Conservation (phyloP, 2,329 filamentous ascomycete genomes). For the Penicillium glabrum region DNA sequence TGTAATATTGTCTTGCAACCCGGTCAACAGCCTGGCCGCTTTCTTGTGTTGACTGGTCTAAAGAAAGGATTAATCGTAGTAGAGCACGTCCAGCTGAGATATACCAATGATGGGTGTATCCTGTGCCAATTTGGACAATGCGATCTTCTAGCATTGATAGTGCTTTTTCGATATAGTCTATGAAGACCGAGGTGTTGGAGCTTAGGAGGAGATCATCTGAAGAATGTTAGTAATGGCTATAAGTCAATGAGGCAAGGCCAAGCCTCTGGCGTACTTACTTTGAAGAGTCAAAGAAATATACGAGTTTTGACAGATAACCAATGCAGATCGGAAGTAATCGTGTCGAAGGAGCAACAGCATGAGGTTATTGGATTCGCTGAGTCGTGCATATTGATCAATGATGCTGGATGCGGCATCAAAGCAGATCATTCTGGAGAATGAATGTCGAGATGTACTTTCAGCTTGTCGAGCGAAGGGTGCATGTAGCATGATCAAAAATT, state of each 20-base stretch:
- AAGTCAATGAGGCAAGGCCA: background rate
- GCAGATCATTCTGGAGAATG: constrained; percentile 26
- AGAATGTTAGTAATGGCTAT: background rate
- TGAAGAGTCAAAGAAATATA: constrained; percentile 8
- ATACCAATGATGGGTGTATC: constrained; percentile 37
- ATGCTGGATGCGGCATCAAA: constrained; percentile 19
- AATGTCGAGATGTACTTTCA: constrained; percentile 21
- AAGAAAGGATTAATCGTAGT: constrained; percentile 25
- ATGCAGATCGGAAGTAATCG: constrained; percentile 23
- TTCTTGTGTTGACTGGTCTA: constrained; percentile 10
- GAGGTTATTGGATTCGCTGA: constrained; percentile 6
- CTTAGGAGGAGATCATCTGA: constrained; percentile 14
- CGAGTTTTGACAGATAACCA: constrained; percentile 20
- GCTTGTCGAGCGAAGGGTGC: constrained; percentile 26
- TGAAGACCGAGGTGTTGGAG: constrained; percentile 11
- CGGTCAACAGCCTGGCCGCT: constrained; percentile 25
- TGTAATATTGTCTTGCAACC: constrained; percentile 21
- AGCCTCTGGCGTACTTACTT: background rate
- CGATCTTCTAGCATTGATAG: constrained; percentile 35
- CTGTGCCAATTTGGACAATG: constrained; percentile 33
- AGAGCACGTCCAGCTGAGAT: constrained; percentile 34
- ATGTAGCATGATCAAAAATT: constrained; percentile 31
- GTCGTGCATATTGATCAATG: constrained; percentile 14
- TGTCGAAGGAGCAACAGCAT: constrained; percentile 16
- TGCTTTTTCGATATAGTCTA: constrained; percentile 24